These are phyloP conservation scores for Passiflora organensis DNA, from an alignment of 345 rosid species.

Conservation along the genomic window DNA sequence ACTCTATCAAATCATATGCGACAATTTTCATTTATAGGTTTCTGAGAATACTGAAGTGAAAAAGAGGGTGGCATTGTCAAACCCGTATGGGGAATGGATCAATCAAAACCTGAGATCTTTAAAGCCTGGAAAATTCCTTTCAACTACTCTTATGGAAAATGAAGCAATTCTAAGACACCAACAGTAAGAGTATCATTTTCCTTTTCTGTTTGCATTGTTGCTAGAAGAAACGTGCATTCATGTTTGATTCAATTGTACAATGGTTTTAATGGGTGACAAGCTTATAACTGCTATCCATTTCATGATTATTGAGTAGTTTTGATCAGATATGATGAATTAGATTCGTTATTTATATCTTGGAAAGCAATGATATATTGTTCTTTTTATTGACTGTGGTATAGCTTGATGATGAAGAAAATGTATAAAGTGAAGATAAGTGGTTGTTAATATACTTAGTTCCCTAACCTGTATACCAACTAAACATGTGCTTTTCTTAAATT, in stretches of 20 bases:
- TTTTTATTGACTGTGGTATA: too few relatives aligned
- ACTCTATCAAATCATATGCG: background rate
- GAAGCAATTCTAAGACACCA: conserved; percentile 76
- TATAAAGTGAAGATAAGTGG: too few relatives aligned
- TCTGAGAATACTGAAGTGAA: conserved; percentile 94
- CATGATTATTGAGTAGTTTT: too few relatives aligned
- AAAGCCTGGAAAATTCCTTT: conserved; percentile 61
- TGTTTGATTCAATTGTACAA: too few relatives aligned
- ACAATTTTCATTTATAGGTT: conserved; percentile 47
- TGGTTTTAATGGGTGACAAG: too few relatives aligned
- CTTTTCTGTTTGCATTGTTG: conserved; percentile 3
- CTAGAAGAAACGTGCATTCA: background rate
- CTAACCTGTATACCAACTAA: too few relatives aligned
- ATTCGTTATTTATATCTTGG: too few relatives aligned
- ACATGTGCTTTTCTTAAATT: too few relatives aligned
- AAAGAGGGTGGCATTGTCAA: conserved; percentile 64
- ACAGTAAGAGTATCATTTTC: conserved; percentile 51
- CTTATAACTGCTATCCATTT: background rate
- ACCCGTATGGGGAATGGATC: conserved; percentile 90
- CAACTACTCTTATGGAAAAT: conserved; percentile 66
- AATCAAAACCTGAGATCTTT: conserved; percentile 64
- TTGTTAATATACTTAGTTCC: too few relatives aligned
- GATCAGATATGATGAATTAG: too few relatives aligned
- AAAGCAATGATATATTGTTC: too few relatives aligned
- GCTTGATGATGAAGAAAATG: too few relatives aligned